Conservation (phyloP, 2,329 filamentous ascomycete species). For the Pestalotiopsis sp. region DNA sequence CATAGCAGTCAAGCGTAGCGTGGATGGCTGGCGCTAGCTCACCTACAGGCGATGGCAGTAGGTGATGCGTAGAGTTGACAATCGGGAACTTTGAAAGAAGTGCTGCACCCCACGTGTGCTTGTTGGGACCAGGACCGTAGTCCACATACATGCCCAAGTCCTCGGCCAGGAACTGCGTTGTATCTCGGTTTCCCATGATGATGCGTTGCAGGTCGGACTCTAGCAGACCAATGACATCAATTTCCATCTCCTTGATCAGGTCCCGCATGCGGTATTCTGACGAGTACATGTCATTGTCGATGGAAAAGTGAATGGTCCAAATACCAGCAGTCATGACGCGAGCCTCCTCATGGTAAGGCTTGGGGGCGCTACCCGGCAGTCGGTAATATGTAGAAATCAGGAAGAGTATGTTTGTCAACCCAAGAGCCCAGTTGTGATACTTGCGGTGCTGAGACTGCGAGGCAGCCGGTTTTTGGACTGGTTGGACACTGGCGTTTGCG, state of each 20-base stretch:
- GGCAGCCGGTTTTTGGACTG: conserved; percentile 34
- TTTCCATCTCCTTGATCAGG: conserved; percentile 87
- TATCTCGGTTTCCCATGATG: conserved; percentile 99
- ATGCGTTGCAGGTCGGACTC: conserved; percentile 94
- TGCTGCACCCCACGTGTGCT: conserved; percentile 96
- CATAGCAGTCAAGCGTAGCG: conserved; percentile 93
- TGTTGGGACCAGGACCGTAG: conserved; percentile 95
- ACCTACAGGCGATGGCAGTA: conserved; percentile 89
- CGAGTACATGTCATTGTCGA: conserved; percentile 99
- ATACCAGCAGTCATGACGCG: conserved; percentile 92
- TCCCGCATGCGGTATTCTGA: conserved; percentile 93
- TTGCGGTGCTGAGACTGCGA: conserved; percentile 48
- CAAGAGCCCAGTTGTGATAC: conserved; percentile 61
- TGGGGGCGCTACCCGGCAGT: conserved; percentile 91
- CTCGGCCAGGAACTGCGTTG: conserved; percentile 92
- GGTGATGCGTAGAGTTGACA: conserved; percentile 92
- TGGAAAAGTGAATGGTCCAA: conserved; percentile 97
- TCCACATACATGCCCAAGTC: conserved; percentile 99
- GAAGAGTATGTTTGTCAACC: conserved; percentile 79
- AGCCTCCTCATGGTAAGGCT: conserved; percentile 83
- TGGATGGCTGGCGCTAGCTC: conserved; percentile 96
- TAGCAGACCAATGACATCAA: conserved; percentile 95
- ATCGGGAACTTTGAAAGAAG: conserved; percentile 97
- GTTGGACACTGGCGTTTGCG: conserved; percentile 46
- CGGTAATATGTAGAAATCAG: conserved; percentile 82